Evolutionary conservation across 1,139 yeast species (phyloP), one percentile per base, ranked within the genome.

Genomic region (Zygosaccharomyces pseudobailii): DNA sequence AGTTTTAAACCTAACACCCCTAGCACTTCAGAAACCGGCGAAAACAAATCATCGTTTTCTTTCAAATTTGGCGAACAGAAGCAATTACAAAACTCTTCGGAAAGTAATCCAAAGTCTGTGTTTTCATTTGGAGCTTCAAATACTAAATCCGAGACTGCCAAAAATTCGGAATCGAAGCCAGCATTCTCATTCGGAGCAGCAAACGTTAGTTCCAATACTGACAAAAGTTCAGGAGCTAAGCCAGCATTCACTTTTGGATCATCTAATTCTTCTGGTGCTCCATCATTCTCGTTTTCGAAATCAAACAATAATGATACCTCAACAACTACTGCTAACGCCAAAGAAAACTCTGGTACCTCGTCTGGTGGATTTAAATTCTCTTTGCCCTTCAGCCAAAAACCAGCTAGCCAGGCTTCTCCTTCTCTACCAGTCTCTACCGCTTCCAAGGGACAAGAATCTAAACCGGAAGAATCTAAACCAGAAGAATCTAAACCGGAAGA

Each of bases 401-500:
- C 43, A 2, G 28, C 36, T 7, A 23, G 32, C 13, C 36, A 32
- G 33, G 21, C 36, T 22, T 13, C 43, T 13, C 21, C 36, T n/a
- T 31, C 43, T 3, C 31, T 48, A 5, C 9, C 42, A 33, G 51
- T 25, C 27, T 45, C 38, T 40, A 43, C 45, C 28, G 24, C 49
- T 33, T 53, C 51, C 27, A 40, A 13, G 17, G 17, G 17, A 13
- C 17, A 56, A 1, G 71, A 67, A 47, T 71, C 36, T 13, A 35
- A 32, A 6, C 57, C 55, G 24, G 69, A 56, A 1, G 71, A 67
- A 47, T 71, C 36, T 13, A 35, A 32, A 6, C 57, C 55, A 23
- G 69, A 56, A 1, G 71, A 67, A 47, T 71, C 36, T 13, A 35
- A 32, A 47, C 79, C 78, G 55, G 68, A 70, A 33, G 78, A 80